A percentile compares a stretch with the other conserved stretches of the same genome.
phyloP scores from a whole-genome alignment of 1,139 yeast genomes.

The Zhuliangozyma blackwelliae region DNA sequence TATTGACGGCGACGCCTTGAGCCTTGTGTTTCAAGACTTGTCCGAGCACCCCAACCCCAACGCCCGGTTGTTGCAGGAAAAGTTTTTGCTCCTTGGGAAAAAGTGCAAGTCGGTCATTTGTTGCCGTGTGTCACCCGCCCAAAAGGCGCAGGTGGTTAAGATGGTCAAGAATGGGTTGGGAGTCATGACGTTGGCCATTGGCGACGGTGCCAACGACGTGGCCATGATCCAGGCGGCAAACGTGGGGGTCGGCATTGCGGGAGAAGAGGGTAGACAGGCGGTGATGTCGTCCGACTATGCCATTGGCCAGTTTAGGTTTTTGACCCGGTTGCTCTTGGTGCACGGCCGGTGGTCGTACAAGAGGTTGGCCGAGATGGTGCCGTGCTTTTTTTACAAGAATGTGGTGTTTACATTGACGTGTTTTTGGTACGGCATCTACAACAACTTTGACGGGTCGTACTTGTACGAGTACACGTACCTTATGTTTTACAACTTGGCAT shows the following conservation, averaged over 20 bases:
- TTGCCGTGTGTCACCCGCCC: conserved; percentile 64
- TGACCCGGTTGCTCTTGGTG: conserved; percentile 50
- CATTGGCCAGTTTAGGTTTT: conserved; percentile 57
- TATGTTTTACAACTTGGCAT: conserved; percentile 64
- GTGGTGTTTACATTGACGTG: conserved; percentile 57
- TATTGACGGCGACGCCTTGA: conserved; percentile 54
- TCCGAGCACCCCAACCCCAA: conserved; percentile 15
- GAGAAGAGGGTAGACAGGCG: conserved; percentile 67
- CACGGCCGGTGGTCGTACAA: conserved; percentile 67
- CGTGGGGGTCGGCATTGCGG: conserved; percentile 65
- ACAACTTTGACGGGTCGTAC: conserved; percentile 57
- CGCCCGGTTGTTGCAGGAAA: conserved; percentile 22
- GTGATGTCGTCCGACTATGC: conserved; percentile 67
- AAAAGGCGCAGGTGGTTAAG: conserved; percentile 54
- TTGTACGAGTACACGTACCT: conserved; percentile 58
- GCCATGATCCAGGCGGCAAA: conserved; percentile 68
- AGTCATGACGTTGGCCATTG: conserved; percentile 64
- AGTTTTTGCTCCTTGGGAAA: conserved; percentile 53
- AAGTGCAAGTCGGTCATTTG: conserved; percentile 59
- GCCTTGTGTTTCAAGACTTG: conserved; percentile 31
- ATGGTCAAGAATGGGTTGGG: conserved; percentile 47
- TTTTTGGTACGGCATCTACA: conserved; percentile 60
- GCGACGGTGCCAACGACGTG: conserved; percentile 68
- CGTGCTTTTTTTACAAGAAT: conserved; percentile 61
- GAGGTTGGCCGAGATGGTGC: conserved; percentile 60